phyloP scores from a whole-genome alignment of 108 stramenopile species.

The Nitzschia palea region DNA sequence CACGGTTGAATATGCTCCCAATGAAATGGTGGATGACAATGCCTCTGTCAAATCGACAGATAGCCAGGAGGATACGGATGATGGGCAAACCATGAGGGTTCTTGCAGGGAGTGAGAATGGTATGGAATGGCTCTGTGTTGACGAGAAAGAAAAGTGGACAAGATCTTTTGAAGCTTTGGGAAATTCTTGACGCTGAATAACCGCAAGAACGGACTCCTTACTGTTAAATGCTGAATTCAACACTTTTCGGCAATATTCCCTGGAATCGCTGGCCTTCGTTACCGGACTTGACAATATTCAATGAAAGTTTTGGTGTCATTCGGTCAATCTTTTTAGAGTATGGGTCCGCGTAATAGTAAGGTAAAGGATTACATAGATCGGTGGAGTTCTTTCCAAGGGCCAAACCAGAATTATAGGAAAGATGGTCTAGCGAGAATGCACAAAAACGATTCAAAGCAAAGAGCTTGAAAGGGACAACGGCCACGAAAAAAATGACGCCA shows the following conservation, averaged over 20 bases:
- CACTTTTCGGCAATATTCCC: constrained; percentile 8
- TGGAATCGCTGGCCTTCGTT: constrained; percentile 7
- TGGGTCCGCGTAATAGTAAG: no score
- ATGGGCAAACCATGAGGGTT: constrained; percentile 55
- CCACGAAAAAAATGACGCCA: no score
- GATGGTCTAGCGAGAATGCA: no score
- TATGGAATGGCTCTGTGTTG: constrained; percentile 57
- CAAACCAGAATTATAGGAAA: no score
- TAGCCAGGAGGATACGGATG: constrained; percentile 52
- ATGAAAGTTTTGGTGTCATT: constrained; percentile 30
- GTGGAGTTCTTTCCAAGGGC: no score
- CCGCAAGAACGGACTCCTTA: no score
- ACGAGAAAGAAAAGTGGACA: constrained; percentile 43
- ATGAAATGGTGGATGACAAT: constrained; percentile 46
- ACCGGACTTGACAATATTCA: constrained; percentile 39
- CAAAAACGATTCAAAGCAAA: no score
- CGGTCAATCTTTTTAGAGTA: constrained; percentile 41
- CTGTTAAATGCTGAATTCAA: no score
- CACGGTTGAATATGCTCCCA: background rate
- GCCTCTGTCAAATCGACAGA: constrained; percentile 63
- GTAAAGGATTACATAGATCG: no score
- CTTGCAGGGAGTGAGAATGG: constrained; percentile 52
- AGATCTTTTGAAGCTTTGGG: constrained; percentile 23
- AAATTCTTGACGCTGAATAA: no score
- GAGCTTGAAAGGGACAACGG: no score